Percentiles rank a stretch among this genome's conserved stretches.
Conservation (phyloP, 192 early-diverging fungal genomes). For the Coemansia sp. region DNA sequence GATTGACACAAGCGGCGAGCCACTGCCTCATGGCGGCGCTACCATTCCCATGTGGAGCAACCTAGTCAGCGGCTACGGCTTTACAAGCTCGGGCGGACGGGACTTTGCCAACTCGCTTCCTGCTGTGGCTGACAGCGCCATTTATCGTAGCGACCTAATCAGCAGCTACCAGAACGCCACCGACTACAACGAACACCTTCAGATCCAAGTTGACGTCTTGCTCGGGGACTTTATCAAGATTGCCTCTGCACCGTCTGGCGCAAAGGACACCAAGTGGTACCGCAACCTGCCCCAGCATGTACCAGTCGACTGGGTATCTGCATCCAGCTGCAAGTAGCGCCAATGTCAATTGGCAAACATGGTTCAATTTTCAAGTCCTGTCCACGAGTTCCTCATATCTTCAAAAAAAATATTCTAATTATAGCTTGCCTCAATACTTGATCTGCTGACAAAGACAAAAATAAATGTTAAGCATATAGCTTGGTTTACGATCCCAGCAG, state of each 20-base stretch:
- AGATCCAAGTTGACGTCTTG: slow-evolving; percentile 64
- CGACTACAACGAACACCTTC: slow-evolving; percentile 66
- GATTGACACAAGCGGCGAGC: slow-evolving; percentile 60
- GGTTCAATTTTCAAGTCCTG: not conserved
- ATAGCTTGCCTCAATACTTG: not conserved
- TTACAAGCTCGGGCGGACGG: slow-evolving; percentile 1
- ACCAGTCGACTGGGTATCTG: slow-evolving; percentile 58
- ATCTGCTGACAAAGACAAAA: not conserved
- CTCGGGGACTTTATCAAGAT: slow-evolving; percentile 58
- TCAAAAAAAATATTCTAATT: slow-evolving; percentile 7
- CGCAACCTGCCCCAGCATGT: slow-evolving; percentile 67
- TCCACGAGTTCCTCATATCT: not conserved
- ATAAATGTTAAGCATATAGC: not conserved
- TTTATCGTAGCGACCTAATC: slow-evolving; percentile 64
- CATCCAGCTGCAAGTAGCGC: slow-evolving; percentile 36
- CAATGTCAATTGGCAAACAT: not conserved
- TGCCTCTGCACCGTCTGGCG: slow-evolving; percentile 53
- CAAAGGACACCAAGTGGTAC: slow-evolving; percentile 64
- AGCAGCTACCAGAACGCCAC: slow-evolving; percentile 74
- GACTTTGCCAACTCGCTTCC: slow-evolving; percentile 30
- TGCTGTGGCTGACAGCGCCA: slow-evolving; percentile 63
- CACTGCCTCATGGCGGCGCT: slow-evolving; percentile 60
- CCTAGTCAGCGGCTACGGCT: slow-evolving; percentile 34
- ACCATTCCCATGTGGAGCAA: slow-evolving; percentile 54
- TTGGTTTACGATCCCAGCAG: slow-evolving; percentile 22